phyloP scores from a whole-genome alignment of 306 rosid species.

The Cucumis hystrix region DNA sequence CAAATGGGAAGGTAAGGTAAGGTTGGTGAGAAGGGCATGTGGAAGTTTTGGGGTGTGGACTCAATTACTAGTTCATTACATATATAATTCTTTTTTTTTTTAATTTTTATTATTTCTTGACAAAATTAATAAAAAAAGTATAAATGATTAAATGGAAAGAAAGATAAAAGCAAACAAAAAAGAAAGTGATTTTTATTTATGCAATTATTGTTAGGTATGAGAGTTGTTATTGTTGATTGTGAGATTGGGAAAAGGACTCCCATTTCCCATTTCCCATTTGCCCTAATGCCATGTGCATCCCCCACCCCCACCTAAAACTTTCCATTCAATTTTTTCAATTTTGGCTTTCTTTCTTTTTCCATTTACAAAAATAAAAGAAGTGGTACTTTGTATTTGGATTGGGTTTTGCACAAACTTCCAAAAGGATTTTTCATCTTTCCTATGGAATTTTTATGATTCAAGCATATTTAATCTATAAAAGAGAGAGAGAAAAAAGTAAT shows the following conservation, averaged over 20 bases:
- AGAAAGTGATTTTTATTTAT: neutral
- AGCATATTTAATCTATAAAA: too few species aligned
- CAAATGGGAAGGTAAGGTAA: neutral
- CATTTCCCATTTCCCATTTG: neutral
- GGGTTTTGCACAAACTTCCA: neutral
- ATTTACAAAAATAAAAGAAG: neutral
- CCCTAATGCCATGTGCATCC: neutral
- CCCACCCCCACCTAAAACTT: neutral
- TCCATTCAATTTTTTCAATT: neutral
- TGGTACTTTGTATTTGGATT: neutral
- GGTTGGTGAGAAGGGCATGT: neutral
- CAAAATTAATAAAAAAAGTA: neutral
- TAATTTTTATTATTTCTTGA: neutral
- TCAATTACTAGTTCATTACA: neutral
- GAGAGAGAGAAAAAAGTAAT: too few species aligned
- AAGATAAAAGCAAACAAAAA: neutral
- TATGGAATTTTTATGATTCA: neutral
- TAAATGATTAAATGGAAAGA: neutral
- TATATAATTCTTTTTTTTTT: too few species aligned
- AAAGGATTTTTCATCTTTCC: neutral
- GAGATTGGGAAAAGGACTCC: neutral
- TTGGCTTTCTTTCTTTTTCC: neutral
- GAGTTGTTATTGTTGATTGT: neutral
- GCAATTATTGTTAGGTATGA: constrained; percentile 1
- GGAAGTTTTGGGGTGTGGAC: neutral